Evolutionary conservation across 139 green algal species (phyloP).

Genomic region (Asterochloris sp.): DNA sequence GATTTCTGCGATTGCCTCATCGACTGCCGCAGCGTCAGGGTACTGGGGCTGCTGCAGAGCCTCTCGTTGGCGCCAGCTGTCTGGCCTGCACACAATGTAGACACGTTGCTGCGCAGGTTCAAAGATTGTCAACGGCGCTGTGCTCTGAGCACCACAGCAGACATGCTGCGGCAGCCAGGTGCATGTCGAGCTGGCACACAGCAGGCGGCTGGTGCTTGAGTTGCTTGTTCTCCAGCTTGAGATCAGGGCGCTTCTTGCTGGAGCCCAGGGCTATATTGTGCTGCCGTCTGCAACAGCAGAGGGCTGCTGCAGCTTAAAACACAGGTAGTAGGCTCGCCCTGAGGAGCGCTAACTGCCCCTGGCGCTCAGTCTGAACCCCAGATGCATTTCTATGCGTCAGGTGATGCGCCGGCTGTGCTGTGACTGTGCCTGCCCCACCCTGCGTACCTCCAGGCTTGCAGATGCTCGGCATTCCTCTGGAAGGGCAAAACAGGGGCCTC

Average conservation of each 20-base stretch:
- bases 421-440: background rate
- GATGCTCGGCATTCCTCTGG: conserved; percentile 34
- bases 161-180: background rate
- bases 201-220: no score
- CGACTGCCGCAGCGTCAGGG: conserved; percentile 33
- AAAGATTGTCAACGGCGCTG: conserved; percentile 21
- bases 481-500: conserved; percentile 44
- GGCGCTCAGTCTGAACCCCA: no score
- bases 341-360: no score
- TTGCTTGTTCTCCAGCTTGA: no score
- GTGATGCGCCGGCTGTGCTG: background rate
- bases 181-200: no score
- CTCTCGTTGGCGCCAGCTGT: conserved; percentile 53
- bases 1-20: conserved; percentile 62
- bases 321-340: no score
- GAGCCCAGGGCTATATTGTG: no score
- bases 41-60: conserved; percentile 77
- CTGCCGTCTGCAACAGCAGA: no score
- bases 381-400: background rate
- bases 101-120: no score
- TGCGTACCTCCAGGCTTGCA: conserved; percentile 33
- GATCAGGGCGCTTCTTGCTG: no score
- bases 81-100: background rate
- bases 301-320: no score
- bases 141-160: background rate